phyloP scores from a whole-genome alignment of 208 protist species.

The Balamuthia mandrillaris region DNA sequence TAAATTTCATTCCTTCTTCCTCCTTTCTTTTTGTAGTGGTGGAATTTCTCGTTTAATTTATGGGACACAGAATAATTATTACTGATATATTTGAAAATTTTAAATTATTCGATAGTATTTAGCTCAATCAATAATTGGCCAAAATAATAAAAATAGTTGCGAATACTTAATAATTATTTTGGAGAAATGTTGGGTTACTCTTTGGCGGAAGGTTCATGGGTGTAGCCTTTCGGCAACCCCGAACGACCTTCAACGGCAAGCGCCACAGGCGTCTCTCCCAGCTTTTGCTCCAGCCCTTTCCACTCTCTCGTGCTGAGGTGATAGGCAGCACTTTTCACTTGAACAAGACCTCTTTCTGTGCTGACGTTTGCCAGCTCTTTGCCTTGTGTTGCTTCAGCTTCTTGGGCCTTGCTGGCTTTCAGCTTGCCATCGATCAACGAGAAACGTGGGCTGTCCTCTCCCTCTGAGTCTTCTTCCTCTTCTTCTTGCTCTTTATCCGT shows the following conservation, averaged over 20 bases:
- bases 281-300: conserved; percentile 34
- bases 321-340: neutral
- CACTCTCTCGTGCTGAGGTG: neutral
- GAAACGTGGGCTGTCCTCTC: conserved; percentile 34
- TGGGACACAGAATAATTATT: neutral
- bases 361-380: neutral
- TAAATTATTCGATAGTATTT: neutral
- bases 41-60: neutral
- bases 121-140: neutral
- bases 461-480: neutral
- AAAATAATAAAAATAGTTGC: neutral
- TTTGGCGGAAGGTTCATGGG: neutral
- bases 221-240: conserved; percentile 49
- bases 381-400: neutral
- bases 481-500: neutral
- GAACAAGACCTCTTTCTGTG: conserved; percentile 4
- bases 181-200: neutral
- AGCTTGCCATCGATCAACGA: conserved; percentile 39
- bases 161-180: neutral
- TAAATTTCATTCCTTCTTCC: no score
- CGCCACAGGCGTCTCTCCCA: conserved; percentile 52
- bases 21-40: neutral
- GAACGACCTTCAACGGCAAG: conserved; percentile 30
- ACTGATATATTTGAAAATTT: no score
- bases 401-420: neutral